Conservation (phyloP, 2,329 filamentous ascomycete species). For the Thielaviopsis euricoi region DNA sequence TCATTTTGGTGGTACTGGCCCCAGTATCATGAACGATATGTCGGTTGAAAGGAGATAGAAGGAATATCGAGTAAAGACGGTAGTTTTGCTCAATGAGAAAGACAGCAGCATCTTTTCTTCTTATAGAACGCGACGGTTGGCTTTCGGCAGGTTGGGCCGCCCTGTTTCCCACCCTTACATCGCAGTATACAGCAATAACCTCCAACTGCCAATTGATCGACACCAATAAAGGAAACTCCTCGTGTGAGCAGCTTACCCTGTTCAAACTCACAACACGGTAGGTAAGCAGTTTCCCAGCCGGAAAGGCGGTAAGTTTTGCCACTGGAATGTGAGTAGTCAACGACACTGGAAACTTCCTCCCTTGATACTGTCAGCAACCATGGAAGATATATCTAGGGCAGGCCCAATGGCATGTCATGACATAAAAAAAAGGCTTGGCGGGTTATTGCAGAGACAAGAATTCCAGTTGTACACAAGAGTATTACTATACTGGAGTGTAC, state of each 20-base stretch:
- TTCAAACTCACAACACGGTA: too few relatives aligned
- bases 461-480: background rate
- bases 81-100: too few relatives aligned
- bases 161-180: too few relatives aligned
- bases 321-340: background rate
- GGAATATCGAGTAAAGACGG: too few relatives aligned
- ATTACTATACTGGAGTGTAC: too few relatives aligned
- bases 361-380: background rate
- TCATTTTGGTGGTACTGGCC: background rate
- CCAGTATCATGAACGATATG: too few relatives aligned
- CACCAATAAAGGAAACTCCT: background rate
- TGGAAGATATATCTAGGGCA: background rate
- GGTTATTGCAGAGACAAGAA: background rate
- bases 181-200: too few relatives aligned
- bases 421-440: background rate
- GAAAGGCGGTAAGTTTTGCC: background rate
- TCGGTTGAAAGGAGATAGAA: too few relatives aligned
- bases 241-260: background rate
- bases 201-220: background rate
- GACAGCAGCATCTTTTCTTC: too few relatives aligned
- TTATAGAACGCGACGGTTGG: too few relatives aligned
- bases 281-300: too few relatives aligned
- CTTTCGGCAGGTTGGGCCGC: too few relatives aligned
- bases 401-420: background rate
- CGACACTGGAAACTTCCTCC: background rate